Conservation (phyloP, 148 eudicot species). For the Rhododendron molle region DNA sequence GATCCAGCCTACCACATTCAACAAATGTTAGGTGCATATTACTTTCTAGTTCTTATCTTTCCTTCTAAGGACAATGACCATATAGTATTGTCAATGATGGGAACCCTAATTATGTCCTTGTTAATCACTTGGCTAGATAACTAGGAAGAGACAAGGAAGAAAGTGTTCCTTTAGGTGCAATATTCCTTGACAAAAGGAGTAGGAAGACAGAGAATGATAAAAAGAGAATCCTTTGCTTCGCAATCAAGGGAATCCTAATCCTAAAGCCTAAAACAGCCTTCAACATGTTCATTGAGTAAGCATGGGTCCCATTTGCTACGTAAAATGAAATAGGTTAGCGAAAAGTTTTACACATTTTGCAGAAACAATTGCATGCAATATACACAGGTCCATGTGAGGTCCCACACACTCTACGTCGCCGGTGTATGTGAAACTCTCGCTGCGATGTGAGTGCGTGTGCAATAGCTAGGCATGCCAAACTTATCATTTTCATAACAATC, state of each 20-base stretch:
- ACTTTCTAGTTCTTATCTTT: neutral
- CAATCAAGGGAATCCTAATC: neutral
- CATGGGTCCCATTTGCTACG: constrained; percentile 9
- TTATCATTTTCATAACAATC: neutral
- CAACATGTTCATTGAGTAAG: neutral
- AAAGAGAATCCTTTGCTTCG: constrained; percentile 5
- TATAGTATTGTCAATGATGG: neutral
- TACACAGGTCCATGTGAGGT: neutral
- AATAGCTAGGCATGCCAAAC: neutral
- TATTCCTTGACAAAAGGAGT: neutral
- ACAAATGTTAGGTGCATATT: neutral
- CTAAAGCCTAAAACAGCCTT: neutral
- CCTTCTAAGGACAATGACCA: neutral
- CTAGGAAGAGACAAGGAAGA: neutral
- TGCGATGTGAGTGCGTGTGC: neutral
- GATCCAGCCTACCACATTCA: neutral
- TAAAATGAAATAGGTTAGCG: neutral
- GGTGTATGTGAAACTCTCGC: neutral
- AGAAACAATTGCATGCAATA: neutral
- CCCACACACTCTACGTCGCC: neutral
- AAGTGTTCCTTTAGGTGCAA: neutral
- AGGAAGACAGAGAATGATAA: neutral
- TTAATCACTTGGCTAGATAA: neutral
- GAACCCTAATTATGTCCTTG: neutral
- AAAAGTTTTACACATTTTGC: neutral